Evolutionary conservation across 306 rosid genomes (phyloP).

Genomic region (Trifolium pratense): DNA sequence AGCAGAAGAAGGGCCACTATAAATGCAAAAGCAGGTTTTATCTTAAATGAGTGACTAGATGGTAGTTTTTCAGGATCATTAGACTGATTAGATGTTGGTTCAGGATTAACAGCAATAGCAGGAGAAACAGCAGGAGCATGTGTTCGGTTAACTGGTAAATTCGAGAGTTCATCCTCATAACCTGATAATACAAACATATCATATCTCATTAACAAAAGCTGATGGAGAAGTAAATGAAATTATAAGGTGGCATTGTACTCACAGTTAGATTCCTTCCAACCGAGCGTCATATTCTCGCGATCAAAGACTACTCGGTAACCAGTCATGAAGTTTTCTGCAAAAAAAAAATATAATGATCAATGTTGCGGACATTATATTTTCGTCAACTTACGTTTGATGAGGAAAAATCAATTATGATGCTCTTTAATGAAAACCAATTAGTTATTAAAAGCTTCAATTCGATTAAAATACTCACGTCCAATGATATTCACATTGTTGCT

Average conservation of each 20-base stretch:
- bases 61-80: slow-evolving; percentile 27
- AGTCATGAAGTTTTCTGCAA: slow-evolving; percentile 95
- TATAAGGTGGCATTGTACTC: slow-evolving; percentile 43
- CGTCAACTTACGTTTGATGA: too few species aligned
- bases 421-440: neutral
- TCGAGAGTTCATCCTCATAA: slow-evolving; percentile 47
- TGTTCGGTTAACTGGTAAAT: slow-evolving; percentile 45
- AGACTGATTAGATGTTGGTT: slow-evolving; percentile 51
- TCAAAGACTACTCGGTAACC: slow-evolving; percentile 80
- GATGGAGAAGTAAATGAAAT: neutral
- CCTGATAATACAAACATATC: slow-evolving; percentile 50
- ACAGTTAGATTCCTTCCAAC: slow-evolving; percentile 84
- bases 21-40: slow-evolving; percentile 44
- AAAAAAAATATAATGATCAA: slow-evolving; percentile 36
- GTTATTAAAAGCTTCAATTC: neutral
- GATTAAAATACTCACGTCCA: slow-evolving; percentile 77
- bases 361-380: neutral
- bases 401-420: neutral
- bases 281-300: slow-evolving; percentile 70
- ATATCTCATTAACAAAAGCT: slow-evolving; percentile 25
- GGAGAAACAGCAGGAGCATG: slow-evolving; percentile 53
- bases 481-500: slow-evolving; percentile 69
- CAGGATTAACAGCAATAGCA: slow-evolving; percentile 50
- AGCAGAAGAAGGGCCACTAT: slow-evolving; percentile 43
- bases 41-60: slow-evolving; percentile 47